Base-by-base conservation (phyloP, 2,329 filamentous ascomycete genomes). In the Cryphonectria carpinicola region DNA sequence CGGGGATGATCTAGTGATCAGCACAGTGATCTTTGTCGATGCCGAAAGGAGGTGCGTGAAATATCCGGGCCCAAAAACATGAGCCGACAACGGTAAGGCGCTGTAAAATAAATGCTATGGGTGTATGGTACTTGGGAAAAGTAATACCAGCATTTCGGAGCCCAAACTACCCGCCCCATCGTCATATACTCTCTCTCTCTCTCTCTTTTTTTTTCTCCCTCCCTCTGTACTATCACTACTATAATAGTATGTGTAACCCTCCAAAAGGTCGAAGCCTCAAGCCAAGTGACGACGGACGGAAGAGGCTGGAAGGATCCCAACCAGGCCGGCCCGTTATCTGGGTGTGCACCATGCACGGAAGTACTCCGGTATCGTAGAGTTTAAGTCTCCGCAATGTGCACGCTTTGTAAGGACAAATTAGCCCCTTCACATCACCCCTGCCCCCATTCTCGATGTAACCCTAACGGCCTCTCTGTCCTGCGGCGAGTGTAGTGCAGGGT, bases 341-440 rank as follows among this genome's bases (percentile, higher is more conserved):
- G 41, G 28, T 49, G 46, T 49, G 19, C 43, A 49, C 11, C 25
- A 32, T 11, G 25, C 14, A 35, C 54, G 54, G 54, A 58, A 58
- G 54, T 58, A 58, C 54, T 62, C 66, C 43, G 65, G 65, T 67
- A 61, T 28, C 46, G 65, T 39, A 61, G 64, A 61, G 69, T n/a
- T 62, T 56, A 71, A 65, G 65, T 60, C 66, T 68, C 46, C 58
- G 60, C 60, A 14, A 41, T 43, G n/a, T 19, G 41, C n/a, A 37
- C 54, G n/a, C 54, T 35, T 35, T 35, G 19, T 17, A 32, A 58
- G 54, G 54, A 58, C 25, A 58, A 58, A 62, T 69, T 58, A 67
- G 37, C 68, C 37, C 41, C 39, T 60, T 63, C 32, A 46, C 10
- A 52, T 35, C 32, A 52, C 66, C 64, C 64, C 32, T 32, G 32